A percentile compares a stretch with the other conserved stretches of the same genome.
Evolutionary conservation across 495 filamentous ascomycete genomes (phyloP).

Genomic region (Bryoglossum gracile): DNA sequence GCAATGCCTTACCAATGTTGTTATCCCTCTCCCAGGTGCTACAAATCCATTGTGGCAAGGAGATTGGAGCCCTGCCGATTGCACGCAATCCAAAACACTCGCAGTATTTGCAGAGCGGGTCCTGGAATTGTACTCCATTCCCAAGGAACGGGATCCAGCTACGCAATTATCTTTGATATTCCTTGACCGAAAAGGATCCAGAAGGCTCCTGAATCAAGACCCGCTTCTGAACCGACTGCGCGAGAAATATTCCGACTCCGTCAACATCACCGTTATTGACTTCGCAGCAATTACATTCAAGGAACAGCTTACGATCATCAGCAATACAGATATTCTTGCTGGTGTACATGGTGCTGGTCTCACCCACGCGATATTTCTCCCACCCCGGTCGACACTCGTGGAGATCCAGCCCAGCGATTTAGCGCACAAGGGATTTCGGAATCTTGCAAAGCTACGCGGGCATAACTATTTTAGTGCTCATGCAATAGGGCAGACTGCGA

Average conservation of each 20-base stretch:
- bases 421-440: conserved; percentile 8
- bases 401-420: conserved; percentile 4
- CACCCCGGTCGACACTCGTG: conserved; percentile 22
- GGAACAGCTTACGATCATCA: conserved; percentile 28
- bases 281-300: conserved; percentile 28
- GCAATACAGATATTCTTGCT: conserved; percentile 31
- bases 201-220: conserved; percentile 24
- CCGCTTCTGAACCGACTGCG: conserved; percentile 23
- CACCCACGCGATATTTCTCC: conserved; percentile 33
- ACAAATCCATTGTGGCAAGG: conserved; percentile 6
- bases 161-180: no score
- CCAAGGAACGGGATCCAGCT: background rate
- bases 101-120: background rate
- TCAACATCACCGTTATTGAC: conserved; percentile 29
- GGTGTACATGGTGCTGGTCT: conserved; percentile 38
- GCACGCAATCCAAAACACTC: background rate
- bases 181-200: conserved; percentile 25
- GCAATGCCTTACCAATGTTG: background rate
- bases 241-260: conserved; percentile 14
- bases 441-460: background rate
- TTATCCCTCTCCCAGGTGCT: conserved; percentile 2
- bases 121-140: background rate
- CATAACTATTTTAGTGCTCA: conserved; percentile 3
- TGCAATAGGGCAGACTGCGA: background rate
- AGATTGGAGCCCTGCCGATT: background rate